A percentile compares a stretch with the other conserved stretches of the same genome.
phyloP scores from a whole-genome alignment of 805 yeast species.

The Saccharomycopsis malanga region DNA sequence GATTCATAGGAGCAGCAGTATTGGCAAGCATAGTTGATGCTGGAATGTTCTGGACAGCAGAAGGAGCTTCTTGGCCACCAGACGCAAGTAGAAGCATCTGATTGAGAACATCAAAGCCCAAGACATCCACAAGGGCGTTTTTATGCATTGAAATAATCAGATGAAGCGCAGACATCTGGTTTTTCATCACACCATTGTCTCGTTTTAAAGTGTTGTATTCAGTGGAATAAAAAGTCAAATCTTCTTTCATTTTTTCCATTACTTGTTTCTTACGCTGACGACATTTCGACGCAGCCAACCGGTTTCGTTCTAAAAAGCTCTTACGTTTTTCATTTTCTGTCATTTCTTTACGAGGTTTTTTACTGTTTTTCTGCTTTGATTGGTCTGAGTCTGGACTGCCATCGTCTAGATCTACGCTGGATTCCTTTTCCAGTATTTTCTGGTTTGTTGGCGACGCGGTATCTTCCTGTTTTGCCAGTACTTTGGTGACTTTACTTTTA shows the following conservation, averaged over 20 bases:
- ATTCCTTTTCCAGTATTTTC: too few species aligned
- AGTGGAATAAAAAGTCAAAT: slow-evolving; percentile 57
- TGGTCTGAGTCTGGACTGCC: slow-evolving; percentile 12
- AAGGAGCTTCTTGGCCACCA: neutral
- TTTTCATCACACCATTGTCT: slow-evolving; percentile 52
- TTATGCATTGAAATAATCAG: neutral
- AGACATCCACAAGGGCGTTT: neutral
- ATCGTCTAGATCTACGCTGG: too few species aligned
- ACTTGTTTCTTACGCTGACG: slow-evolving; percentile 90
- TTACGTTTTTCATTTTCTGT: slow-evolving; percentile 71
- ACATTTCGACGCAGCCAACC: slow-evolving; percentile 94
- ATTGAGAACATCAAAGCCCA: neutral
- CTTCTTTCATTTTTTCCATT: slow-evolving; percentile 74
- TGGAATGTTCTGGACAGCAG: neutral
- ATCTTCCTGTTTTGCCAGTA: neutral
- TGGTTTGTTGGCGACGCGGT: neutral
- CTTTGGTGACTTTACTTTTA: neutral
- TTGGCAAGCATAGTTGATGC: neutral
- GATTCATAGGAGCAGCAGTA: neutral
- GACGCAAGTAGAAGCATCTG: neutral
- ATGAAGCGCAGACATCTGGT: slow-evolving; percentile 43
- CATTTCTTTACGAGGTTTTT: slow-evolving; percentile 42
- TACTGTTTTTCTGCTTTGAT: too few species aligned
- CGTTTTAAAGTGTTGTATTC: slow-evolving; percentile 62
- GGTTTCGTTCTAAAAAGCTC: slow-evolving; percentile 77